phyloP scores from a whole-genome alignment of 306 rosid species.

The Erythrophleum fordii region DNA sequence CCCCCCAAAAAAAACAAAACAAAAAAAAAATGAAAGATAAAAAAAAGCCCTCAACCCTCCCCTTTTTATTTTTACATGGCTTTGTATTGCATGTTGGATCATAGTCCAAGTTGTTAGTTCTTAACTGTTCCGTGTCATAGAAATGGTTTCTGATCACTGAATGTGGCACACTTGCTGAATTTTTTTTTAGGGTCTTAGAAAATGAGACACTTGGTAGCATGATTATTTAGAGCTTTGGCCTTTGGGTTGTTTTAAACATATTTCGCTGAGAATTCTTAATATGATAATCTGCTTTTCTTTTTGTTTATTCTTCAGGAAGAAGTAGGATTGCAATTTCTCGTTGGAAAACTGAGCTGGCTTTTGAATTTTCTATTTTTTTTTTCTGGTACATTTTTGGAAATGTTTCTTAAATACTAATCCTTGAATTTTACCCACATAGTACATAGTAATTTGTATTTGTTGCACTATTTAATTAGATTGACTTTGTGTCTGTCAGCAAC shows the following conservation, averaged over 20 bases:
- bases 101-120: no score
- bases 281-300: slow-evolving; percentile 17
- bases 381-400: background rate
- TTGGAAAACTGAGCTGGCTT: slow-evolving; percentile 17
- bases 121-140: background rate
- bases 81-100: background rate
- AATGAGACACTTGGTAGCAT: background rate
- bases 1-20: no score
- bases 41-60: no score
- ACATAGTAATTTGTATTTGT: background rate
- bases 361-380: slow-evolving; percentile 5
- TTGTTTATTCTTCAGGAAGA: slow-evolving; percentile 25
- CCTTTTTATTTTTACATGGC: no score
- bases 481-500: slow-evolving; percentile 27
- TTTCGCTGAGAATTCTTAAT: background rate
- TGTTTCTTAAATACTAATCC: no score
- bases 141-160: background rate
- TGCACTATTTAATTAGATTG: slow-evolving; percentile 15
- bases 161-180: background rate
- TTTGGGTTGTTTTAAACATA: background rate
- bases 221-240: slow-evolving; percentile 16
- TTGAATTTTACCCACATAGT: no score
- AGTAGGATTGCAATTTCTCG: slow-evolving; percentile 27
- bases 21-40: no score
- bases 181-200: background rate